phyloP scores from a whole-genome alignment of 306 rosid genomes.

The Glycine soja region DNA sequence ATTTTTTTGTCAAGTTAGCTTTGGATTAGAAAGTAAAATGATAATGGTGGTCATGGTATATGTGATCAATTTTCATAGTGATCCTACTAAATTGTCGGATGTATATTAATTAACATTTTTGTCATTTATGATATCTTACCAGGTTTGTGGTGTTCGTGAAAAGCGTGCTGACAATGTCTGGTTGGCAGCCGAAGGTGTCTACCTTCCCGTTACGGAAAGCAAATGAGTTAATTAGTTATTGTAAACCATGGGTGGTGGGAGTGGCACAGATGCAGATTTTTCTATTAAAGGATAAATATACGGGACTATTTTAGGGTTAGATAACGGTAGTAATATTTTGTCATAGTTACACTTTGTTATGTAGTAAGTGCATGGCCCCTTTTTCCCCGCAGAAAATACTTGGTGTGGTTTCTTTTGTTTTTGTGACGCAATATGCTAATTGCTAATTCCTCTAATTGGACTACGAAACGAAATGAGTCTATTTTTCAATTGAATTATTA shows the following conservation, averaged over 20 bases:
- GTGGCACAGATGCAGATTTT: conserved; percentile 48
- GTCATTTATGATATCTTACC: conserved; percentile 26
- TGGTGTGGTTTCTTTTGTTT: conserved; percentile 33
- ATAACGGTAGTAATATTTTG: conserved; percentile 36
- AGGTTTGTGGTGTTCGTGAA: conserved; percentile 91
- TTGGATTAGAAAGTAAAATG: background rate
- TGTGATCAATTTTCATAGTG: background rate
- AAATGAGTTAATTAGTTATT: conserved; percentile 56
- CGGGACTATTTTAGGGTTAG: conserved; percentile 38
- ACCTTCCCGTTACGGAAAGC: conserved; percentile 77
- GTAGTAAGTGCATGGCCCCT: conserved; percentile 30
- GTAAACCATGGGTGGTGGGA: conserved; percentile 47
- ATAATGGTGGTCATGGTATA: background rate
- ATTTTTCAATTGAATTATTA: conserved; percentile 3
- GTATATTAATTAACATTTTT: background rate
- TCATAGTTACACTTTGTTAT: conserved; percentile 31
- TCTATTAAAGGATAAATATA: conserved; percentile 38
- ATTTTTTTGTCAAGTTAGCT: background rate
- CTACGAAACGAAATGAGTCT: background rate
- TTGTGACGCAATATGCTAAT: conserved; percentile 37
- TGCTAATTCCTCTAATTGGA: conserved; percentile 11
- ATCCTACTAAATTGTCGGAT: conserved; percentile 27
- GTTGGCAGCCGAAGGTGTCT: conserved; percentile 97
- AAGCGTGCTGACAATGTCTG: conserved; percentile 92
- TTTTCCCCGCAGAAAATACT: conserved; percentile 16